These are phyloP conservation scores for Scedosporium dehoogii DNA, from an alignment of 2,329 filamentous ascomycete species.

Conservation along the genomic window DNA sequence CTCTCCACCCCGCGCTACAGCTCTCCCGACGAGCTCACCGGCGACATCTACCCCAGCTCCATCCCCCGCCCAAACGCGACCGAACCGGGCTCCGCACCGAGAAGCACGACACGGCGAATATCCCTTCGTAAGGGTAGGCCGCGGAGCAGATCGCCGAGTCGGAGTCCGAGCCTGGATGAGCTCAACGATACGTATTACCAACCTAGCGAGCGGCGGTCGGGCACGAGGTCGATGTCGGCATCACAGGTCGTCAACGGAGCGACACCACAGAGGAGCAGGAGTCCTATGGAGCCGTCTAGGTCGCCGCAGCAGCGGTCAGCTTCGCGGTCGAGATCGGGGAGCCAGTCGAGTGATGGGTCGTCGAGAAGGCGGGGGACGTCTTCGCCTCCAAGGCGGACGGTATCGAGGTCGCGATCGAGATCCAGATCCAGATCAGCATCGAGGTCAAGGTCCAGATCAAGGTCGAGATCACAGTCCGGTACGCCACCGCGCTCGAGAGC, in stretches of 20 bases:
- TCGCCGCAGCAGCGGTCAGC: neutral
- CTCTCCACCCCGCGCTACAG: neutral
- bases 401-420: neutral
- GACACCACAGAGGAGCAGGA: neutral
- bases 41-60: conserved; percentile 1
- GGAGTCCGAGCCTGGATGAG: conserved; percentile 13
- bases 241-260: neutral
- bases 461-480: conserved; percentile 16
- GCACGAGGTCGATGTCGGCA: neutral
- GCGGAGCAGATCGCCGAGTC: conserved; percentile 11
- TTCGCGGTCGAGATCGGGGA: neutral
- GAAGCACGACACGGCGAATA: conserved; percentile 9
- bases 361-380: neutral
- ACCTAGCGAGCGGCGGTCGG: neutral
- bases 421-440: conserved; percentile 14
- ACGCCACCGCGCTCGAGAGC: conserved; percentile 19
- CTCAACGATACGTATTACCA: conserved; percentile 13
- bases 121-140: conserved; percentile 7
- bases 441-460: conserved; percentile 14
- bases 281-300: neutral
- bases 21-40: conserved; percentile 7
- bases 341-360: neutral
- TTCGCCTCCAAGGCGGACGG: neutral
- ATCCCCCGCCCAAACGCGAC: neutral
- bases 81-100: neutral